Base-by-base conservation (phyloP, 2,329 filamentous ascomycete species). In the Sclerotinia trifoliorum region DNA sequence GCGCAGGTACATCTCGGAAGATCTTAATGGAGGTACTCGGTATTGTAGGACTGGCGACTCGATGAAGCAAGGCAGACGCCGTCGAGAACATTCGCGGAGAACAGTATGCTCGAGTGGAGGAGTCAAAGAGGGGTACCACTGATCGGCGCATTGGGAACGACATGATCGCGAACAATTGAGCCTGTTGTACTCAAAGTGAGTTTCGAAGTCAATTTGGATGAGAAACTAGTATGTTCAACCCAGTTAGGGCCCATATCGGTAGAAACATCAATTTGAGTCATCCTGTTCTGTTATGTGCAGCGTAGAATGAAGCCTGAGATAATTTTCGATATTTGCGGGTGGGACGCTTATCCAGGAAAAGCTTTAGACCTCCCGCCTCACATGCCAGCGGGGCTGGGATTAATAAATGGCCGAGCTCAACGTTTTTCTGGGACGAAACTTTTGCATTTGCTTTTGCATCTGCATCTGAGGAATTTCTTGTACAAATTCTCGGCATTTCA, bases 1-100 rank as follows among this genome's bases (percentile, higher is more conserved):
- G 82, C 15, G 87, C 83, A 19, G 88, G 81, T 69, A 95, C 88
- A 78, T 92, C 86, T 74, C 92, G 91, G 78, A 96, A 90, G 75
- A 97, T 80, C 70, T 86, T 86, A 72, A 93, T 90, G 4, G 83
- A 80, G 5, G 85, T 83, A 48, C 82, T 82, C 13, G 87, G 83
- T 68, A 89, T 81, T 3, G 71, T 71, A 17, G 73, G 68, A 48
- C 67, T 70, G 57, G 62, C 72, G 26, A 42, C 60, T 65, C 74
- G 71, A 55, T 65, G 60, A 29, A 69, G 69, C 11, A 73, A 63
- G 51, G 60, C 15, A 19, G 48, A 24, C 44, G 69, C 66, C 2
- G 65, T 69, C 24, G 71, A 73, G 46, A 73, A 71, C 29, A 56
- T 52, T 69, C 70, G 68, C 57, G 69, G 57, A 32, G 19, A 58